Percentiles rank a stretch among this genome's conserved stretches.
phyloP scores from a whole-genome alignment of 2,329 filamentous ascomycete species.

The Fusarium sp. region DNA sequence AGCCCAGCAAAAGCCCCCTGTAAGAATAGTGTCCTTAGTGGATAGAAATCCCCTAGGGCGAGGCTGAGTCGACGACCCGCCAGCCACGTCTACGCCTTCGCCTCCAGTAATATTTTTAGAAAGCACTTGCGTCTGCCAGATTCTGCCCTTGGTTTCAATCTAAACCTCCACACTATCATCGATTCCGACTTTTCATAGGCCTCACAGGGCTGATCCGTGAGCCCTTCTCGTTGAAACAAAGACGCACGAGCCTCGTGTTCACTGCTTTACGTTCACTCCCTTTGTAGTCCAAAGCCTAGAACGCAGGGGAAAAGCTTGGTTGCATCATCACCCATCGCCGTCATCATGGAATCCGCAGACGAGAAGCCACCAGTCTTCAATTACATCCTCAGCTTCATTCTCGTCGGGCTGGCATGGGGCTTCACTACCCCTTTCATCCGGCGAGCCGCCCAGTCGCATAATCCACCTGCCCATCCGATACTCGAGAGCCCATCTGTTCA shows the following conservation, averaged over 20 bases:
- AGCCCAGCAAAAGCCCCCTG: conserved; percentile 8
- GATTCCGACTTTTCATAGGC: conserved; percentile 20
- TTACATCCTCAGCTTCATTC: conserved; percentile 88
- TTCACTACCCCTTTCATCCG: conserved; percentile 94
- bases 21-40: conserved; percentile 28
- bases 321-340: conserved; percentile 19
- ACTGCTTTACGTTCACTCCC: conserved; percentile 17
- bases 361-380: conserved; percentile 71
- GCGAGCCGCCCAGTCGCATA: conserved; percentile 81
- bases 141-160: conserved; percentile 26
- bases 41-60: conserved; percentile 31
- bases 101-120: conserved; percentile 42
- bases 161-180: conserved; percentile 35
- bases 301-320: conserved; percentile 8
- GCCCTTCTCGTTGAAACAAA: conserved; percentile 1
- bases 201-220: conserved; percentile 20
- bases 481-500: conserved; percentile 63
- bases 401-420: conserved; percentile 93
- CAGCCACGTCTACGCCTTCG: conserved; percentile 36
- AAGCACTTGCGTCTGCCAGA: conserved; percentile 26
- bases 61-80: conserved; percentile 36
- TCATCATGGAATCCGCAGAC: conserved; percentile 27
- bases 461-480: conserved; percentile 67
- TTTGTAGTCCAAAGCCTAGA: conserved; percentile 15
- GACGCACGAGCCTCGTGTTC: conserved; percentile 40